Evolutionary conservation across 345 rosid genomes (phyloP).

Genomic region (Cardiospermum halicacabum): DNA sequence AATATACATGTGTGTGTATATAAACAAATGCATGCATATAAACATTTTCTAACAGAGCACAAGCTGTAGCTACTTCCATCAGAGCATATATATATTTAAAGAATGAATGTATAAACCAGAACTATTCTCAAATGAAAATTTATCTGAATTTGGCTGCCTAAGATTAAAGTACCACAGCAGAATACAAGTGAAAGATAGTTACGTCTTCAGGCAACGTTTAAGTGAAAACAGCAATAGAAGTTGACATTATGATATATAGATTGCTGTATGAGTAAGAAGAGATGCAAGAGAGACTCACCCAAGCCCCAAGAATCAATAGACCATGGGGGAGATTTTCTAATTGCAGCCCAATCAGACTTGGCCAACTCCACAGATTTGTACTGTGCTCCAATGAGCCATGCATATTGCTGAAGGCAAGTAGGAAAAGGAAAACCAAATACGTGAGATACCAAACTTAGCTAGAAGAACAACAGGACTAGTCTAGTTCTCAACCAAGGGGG

Average conservation of each 20-base stretch:
- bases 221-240: not conserved
- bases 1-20: too few species aligned
- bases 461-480: not conserved
- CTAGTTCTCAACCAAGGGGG: too few species aligned
- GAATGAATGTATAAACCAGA: not conserved
- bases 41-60: not conserved
- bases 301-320: conserved; percentile 98
- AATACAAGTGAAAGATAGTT: not conserved
- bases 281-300: conserved; percentile 50
- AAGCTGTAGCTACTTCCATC: not conserved
- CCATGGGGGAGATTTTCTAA: conserved; percentile 97
- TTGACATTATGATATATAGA: not conserved
- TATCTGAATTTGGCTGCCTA: not conserved
- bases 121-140: not conserved
- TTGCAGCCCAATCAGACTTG: conserved; percentile 86
- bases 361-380: conserved; percentile 87
- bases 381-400: conserved; percentile 92
- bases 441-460: conserved; percentile 2
- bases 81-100: not conserved
- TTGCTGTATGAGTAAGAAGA: not conserved
- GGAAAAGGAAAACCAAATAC: conserved; percentile 1
- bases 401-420: conserved; percentile 57
- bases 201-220: not conserved
- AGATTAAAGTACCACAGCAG: not conserved
- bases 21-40: not conserved